Base-by-base conservation (phyloP, 2,329 filamentous ascomycete genomes). In the Fusarium marasasianum region DNA sequence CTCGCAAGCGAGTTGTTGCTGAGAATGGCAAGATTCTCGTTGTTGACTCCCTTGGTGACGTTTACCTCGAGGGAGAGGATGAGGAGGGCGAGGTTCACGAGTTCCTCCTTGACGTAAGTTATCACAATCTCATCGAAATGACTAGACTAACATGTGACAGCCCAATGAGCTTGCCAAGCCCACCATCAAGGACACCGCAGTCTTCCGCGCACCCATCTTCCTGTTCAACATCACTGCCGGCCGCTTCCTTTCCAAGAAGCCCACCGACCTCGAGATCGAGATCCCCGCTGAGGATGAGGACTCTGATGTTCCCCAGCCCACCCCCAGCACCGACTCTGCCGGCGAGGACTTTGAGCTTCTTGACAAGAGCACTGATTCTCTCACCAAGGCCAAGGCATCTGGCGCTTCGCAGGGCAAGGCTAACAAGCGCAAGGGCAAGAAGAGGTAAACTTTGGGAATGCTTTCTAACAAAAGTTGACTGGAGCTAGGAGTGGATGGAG, bases 21-120 rank as follows among this genome's bases (percentile, higher is more conserved):
- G 93, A 98, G 86, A 99, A 99, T 78, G 96, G 96, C 76, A 99
- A 98, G 86, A 88, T 97, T 2, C 86, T 99, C 43, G 92, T 99
- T 63, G 96, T 99, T 8, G 96, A 99, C 83, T 94, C 94, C 2
- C 86, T 92, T 15, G 96, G 96, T 35, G 95, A 98, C 77, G 96
- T 99, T 18, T 99, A 94, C 80, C 87, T 99, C n/a, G 95, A 98
- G 83, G 94, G 97, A 80, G 89, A 94, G 78, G 94, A 94, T 58
- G 95, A 95, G 76, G 94, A 98, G 31, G 96, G 96, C 60, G 91
- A 93, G 63, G 89, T 91, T 38, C 90, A 93, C 76, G 94, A 98
- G 81, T 97, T 92, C 80, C 85, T 98, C 73, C 91, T 99, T 69
- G 96, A 99, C 81, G 91, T 98, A 84, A 87, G 93, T 89, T 58